A percentile compares a stretch with the other conserved stretches of the same genome.
Conservation (phyloP, 2,329 filamentous ascomycete species). For the Lachnellula suecica region DNA sequence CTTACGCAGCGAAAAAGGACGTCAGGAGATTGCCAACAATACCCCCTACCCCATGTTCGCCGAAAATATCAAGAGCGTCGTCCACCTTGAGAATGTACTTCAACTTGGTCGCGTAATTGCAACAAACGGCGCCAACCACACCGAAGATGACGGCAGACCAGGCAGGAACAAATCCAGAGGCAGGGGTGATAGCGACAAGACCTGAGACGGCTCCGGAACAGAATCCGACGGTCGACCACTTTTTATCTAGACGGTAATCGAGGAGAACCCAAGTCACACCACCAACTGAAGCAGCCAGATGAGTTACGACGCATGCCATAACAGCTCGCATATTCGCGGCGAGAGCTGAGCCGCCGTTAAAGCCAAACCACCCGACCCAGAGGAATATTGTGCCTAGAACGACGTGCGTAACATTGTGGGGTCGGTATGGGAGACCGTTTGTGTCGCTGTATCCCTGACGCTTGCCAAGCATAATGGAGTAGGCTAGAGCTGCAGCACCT, state of each 20-base stretch:
- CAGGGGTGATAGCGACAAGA: slow-evolving; percentile 84
- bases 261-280: slow-evolving; percentile 88
- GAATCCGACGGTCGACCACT: slow-evolving; percentile 93
- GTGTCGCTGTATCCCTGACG: slow-evolving; percentile 68
- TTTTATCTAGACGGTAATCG: slow-evolving; percentile 84
- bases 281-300: slow-evolving; percentile 79
- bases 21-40: slow-evolving; percentile 78
- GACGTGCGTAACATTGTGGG: slow-evolving; percentile 90
- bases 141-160: slow-evolving; percentile 85
- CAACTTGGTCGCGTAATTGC: slow-evolving; percentile 89
- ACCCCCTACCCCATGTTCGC: slow-evolving; percentile 77
- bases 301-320: slow-evolving; percentile 85
- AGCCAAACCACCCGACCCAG: slow-evolving; percentile 95
- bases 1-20: slow-evolving; percentile 68
- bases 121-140: slow-evolving; percentile 70
- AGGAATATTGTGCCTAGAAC: slow-evolving; percentile 91
- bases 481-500: slow-evolving; percentile 79
- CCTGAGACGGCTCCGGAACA: slow-evolving; percentile 88
- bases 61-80: slow-evolving; percentile 86
- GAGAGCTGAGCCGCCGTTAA: slow-evolving; percentile 84
- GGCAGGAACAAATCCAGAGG: slow-evolving; percentile 78
- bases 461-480: slow-evolving; percentile 85
- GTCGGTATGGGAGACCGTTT: slow-evolving; percentile 85
- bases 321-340: slow-evolving; percentile 80
- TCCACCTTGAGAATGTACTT: slow-evolving; percentile 82